A percentile compares a stretch with the other conserved stretches of the same genome.
Conservation (phyloP, 495 filamentous ascomycete species). For the Hypoxylon intermedium region DNA sequence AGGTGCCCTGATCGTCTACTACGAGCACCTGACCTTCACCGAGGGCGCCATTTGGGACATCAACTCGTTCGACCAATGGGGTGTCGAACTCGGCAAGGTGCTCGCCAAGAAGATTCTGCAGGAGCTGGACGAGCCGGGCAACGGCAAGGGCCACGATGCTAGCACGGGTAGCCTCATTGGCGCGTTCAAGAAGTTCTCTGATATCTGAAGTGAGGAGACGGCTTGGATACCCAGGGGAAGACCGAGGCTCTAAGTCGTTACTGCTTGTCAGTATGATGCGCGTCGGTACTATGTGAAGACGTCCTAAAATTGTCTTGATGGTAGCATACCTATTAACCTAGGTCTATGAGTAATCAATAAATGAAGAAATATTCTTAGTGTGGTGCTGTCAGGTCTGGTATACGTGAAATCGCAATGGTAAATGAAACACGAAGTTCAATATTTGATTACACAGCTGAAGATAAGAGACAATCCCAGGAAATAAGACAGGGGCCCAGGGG, state of each 20-base stretch:
- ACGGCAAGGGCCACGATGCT: conserved; percentile 74
- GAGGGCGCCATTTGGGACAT: conserved; percentile 99
- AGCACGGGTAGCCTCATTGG: conserved; percentile 88
- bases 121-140: conserved; percentile 77
- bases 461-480: no score
- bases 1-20: conserved; percentile 96
- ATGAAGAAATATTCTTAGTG: no score
- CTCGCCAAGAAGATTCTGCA: conserved; percentile 89
- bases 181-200: conserved; percentile 70
- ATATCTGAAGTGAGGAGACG: conserved; percentile 51
- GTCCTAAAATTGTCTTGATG: no score
- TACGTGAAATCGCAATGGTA: no score
- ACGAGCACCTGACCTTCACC: conserved; percentile 97
- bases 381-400: no score
- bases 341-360: no score
- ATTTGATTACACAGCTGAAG: no score
- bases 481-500: no score
- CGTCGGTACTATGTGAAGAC: no score
- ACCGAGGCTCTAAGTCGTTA: conserved; percentile 33
- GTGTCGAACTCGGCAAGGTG: conserved; percentile 96
- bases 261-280: no score
- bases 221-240: conserved; percentile 2
- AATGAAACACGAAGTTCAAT: no score
- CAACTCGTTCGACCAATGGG: conserved; percentile 99
- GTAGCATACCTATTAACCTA: no score